Evolutionary conservation across 2,329 filamentous ascomycete genomes (phyloP).

Genomic region (Aspergillus piperis): DNA sequence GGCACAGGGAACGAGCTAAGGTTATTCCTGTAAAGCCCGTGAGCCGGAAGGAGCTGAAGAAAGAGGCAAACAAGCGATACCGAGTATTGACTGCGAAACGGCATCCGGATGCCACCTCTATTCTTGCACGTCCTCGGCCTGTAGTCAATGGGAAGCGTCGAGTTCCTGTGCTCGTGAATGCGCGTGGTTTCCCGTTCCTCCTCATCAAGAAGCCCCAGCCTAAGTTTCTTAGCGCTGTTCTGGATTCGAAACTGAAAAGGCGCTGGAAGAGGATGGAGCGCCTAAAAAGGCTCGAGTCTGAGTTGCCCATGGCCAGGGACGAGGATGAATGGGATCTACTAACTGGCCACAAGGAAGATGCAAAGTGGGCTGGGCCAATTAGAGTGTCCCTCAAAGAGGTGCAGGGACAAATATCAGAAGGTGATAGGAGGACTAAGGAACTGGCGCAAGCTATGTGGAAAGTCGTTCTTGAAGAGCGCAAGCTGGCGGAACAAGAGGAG

Average conservation of each 20-base stretch:
- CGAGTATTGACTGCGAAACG: slow-evolving; percentile 32
- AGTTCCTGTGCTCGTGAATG: slow-evolving; percentile 45
- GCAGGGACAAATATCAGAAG: slow-evolving; percentile 25
- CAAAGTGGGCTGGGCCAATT: slow-evolving; percentile 29
- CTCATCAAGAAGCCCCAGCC: slow-evolving; percentile 50
- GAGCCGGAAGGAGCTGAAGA: slow-evolving; percentile 26
- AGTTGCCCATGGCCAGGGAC: slow-evolving; percentile 37
- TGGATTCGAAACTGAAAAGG: slow-evolving; percentile 38
- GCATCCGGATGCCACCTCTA: slow-evolving; percentile 37
- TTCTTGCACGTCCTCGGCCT: slow-evolving; percentile 38
- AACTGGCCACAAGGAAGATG: slow-evolving; percentile 23
- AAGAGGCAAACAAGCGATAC: slow-evolving; percentile 26
- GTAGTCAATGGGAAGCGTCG: slow-evolving; percentile 40
- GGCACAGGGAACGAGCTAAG: slow-evolving; percentile 22
- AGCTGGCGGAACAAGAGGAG: slow-evolving; percentile 35
- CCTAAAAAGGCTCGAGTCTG: slow-evolving; percentile 33
- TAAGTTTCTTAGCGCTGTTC: slow-evolving; percentile 38
- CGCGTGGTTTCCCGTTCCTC: slow-evolving; percentile 45
- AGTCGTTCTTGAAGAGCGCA: slow-evolving; percentile 42
- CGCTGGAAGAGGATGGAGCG: slow-evolving; percentile 38
- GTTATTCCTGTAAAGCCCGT: slow-evolving; percentile 24
- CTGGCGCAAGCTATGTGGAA: slow-evolving; percentile 42
- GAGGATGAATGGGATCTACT: slow-evolving; percentile 47
- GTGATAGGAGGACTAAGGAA: slow-evolving; percentile 31
- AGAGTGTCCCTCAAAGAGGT: slow-evolving; percentile 24